Percentiles rank a stretch among this genome's conserved stretches.
Evolutionary conservation across 164 flowering plant species (phyloP).

Genomic region (Cinnamomum micranthum): DNA sequence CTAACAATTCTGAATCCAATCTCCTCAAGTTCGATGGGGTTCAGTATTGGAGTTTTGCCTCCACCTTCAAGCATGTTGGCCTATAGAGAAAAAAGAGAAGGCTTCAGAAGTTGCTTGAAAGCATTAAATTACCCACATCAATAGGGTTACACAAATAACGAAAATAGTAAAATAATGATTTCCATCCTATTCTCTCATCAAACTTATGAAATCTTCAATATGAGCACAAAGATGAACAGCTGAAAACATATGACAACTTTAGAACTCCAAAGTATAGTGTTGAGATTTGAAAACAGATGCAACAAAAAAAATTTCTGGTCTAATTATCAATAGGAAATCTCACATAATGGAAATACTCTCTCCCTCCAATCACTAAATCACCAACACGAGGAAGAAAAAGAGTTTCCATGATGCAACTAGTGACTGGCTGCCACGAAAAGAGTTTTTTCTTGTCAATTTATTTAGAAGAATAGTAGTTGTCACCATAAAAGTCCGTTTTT

Average conservation of each 20-base stretch:
- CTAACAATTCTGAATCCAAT: constrained; percentile 79
- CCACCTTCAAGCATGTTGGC: constrained; percentile 99
- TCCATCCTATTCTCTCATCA: neutral
- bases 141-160: neutral
- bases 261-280: neutral
- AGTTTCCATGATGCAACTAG: no score
- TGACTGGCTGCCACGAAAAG: no score
- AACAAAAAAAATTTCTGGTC: no score
- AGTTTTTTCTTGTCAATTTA: no score
- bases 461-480: no score
- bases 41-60: constrained; percentile 87
- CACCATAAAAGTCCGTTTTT: no score
- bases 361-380: no score
- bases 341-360: no score
- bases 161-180: no score
- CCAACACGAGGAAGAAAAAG: no score
- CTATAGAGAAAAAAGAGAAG: constrained; percentile 31
- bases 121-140: neutral
- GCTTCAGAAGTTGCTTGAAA: neutral
- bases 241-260: neutral
- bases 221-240: neutral
- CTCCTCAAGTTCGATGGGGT: constrained; percentile 78
- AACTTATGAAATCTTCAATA: constrained; percentile 1
- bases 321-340: no score
- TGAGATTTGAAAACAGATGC: neutral